Evolutionary conservation across 2,329 filamentous ascomycete species (phyloP).

Genomic region (Setomelanomma holmii): DNA sequence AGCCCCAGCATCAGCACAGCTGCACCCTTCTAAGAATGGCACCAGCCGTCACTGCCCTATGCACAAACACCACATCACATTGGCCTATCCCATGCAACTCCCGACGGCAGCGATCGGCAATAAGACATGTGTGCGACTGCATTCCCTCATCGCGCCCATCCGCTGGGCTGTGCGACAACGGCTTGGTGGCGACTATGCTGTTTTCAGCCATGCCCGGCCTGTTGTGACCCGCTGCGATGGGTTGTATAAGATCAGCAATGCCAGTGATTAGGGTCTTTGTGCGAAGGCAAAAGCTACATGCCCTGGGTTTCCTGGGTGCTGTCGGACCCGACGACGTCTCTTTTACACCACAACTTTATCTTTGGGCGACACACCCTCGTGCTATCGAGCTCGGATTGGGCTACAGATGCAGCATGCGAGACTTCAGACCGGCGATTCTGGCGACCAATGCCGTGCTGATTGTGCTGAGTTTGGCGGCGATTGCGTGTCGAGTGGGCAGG

Average conservation of each 20-base stretch:
- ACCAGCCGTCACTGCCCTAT: not conserved
- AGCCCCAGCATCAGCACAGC: too few species aligned
- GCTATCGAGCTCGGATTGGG: too few species aligned
- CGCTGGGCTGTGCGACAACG: conserved; percentile 2
- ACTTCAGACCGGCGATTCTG: conserved; percentile 25
- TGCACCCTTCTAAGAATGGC: not conserved
- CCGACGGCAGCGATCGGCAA: not conserved
- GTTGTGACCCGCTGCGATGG: conserved; percentile 2
- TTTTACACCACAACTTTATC: too few species aligned
- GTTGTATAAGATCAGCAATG: conserved; percentile 5
- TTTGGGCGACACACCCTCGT: too few species aligned
- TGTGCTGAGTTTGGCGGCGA: conserved; percentile 28
- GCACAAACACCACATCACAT: not conserved
- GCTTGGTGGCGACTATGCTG: not conserved
- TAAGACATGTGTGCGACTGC: conserved; percentile 1
- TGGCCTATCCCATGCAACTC: not conserved
- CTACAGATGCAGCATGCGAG: too few species aligned
- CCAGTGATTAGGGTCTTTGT: conserved; percentile 2
- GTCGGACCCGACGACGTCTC: too few species aligned
- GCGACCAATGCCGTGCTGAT: conserved; percentile 35
- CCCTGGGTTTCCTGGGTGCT: too few species aligned
- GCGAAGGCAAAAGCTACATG: too few species aligned
- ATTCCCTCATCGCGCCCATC: too few species aligned
- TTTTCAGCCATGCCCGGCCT: conserved; percentile 1
- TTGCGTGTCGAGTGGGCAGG: conserved; percentile 30